phyloP scores from a whole-genome alignment of 192 early-diverging fungal species.

The Lobosporangium transversale region DNA sequence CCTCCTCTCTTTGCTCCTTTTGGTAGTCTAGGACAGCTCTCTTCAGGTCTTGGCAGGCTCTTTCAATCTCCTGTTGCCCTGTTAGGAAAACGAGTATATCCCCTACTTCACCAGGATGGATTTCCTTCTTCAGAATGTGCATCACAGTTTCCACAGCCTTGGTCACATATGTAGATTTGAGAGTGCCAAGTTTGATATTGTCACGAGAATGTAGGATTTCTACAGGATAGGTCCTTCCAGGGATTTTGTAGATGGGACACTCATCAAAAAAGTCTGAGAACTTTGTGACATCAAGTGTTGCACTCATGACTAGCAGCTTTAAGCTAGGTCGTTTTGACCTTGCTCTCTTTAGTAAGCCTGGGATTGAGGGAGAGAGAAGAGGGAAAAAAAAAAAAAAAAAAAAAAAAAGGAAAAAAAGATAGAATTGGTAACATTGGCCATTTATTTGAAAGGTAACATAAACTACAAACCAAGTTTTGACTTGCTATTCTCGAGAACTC shows the following conservation, averaged over 20 bases:
- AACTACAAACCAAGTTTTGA: too few species aligned
- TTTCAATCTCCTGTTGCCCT: slow-evolving; percentile 95
- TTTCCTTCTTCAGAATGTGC: slow-evolving; percentile 81
- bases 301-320: slow-evolving; percentile 87
- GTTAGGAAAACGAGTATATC: slow-evolving; percentile 97
- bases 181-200: slow-evolving; percentile 64
- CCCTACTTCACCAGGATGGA: slow-evolving; percentile 65
- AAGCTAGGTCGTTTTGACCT: slow-evolving; percentile 83
- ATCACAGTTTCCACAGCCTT: slow-evolving; percentile 78
- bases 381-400: not conserved
- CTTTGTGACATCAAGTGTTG: slow-evolving; percentile 83
- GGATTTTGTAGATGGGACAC: slow-evolving; percentile 80
- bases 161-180: slow-evolving; percentile 77
- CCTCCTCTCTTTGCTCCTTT: slow-evolving; percentile 15
- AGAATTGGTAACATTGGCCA: not conserved
- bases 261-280: slow-evolving; percentile 85
- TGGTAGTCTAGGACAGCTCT: slow-evolving; percentile 63
- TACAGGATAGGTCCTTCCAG: slow-evolving; percentile 73
- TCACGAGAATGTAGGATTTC: slow-evolving; percentile 60
- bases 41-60: slow-evolving; percentile 69
- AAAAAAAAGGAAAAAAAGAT: too few species aligned
- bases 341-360: slow-evolving; percentile 75
- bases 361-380: not conserved
- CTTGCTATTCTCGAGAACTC: too few species aligned
- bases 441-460: too few species aligned